Evolutionary conservation across 1,284 basidiomycete genomes (phyloP).

Genomic region (Ceratobasidium sp.): DNA sequence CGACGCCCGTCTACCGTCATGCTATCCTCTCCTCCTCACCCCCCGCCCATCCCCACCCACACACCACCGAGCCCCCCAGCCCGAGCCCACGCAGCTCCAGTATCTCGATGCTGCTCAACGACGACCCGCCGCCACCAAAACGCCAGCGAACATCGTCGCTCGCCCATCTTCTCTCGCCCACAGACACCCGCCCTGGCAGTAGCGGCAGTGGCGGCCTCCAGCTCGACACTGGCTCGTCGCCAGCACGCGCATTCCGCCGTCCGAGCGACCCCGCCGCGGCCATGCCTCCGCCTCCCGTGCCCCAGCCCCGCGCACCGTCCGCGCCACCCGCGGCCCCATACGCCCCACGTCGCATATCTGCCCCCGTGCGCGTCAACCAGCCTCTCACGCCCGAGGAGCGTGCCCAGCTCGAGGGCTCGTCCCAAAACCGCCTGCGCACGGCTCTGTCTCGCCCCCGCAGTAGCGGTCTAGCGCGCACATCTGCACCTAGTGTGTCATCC

Average conservation of each 20-base stretch:
- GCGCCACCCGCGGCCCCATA: conserved; percentile 8
- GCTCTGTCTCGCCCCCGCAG: not conserved
- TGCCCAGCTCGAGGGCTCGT: not conserved
- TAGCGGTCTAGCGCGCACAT: not conserved
- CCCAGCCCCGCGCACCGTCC: not conserved
- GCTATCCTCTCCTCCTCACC: too few species aligned
- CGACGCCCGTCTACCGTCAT: too few species aligned
- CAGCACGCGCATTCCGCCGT: too few species aligned
- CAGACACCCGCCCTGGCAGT: conserved; percentile 14
- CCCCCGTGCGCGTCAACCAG: conserved; percentile 65
- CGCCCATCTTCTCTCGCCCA: conserved; percentile 29
- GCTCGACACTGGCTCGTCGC: conserved; percentile 5
- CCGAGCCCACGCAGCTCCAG: conserved; percentile 22
- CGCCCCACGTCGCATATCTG: conserved; percentile 59
- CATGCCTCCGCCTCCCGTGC: conserved; percentile 18
- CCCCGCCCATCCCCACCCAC: too few species aligned
- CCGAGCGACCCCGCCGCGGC: conserved; percentile 11
- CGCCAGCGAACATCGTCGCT: conserved; percentile 28
- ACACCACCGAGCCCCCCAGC: conserved; percentile 36
- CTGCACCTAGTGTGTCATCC: not conserved
- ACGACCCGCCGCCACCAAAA: conserved; percentile 12
- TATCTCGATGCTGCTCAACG: conserved; percentile 42
- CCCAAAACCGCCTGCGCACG: conserved; percentile 13
- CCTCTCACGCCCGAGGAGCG: conserved; percentile 70
- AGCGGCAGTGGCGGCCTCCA: conserved; percentile 26